Percentiles rank a stretch among this genome's conserved stretches.
phyloP scores from a whole-genome alignment of 768 basidiomycete species.

The Pseudohyphozyma bogoriensis region DNA sequence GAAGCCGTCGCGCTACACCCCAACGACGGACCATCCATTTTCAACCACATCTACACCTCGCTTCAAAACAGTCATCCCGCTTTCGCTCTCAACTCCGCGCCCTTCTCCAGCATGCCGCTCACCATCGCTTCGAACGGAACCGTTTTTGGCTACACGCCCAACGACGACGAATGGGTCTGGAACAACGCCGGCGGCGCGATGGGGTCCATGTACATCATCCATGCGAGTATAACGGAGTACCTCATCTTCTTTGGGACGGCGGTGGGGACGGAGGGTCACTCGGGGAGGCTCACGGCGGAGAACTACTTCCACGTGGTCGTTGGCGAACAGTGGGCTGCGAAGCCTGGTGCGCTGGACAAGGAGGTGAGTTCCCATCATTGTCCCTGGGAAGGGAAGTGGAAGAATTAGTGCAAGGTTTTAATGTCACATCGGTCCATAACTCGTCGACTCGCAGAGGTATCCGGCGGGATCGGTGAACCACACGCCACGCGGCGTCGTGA shows the following conservation, averaged over 20 bases:
- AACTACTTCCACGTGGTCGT: slow-evolving; percentile 94
- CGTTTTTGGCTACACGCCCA: slow-evolving; percentile 23
- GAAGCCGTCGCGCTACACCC: slow-evolving; percentile 55
- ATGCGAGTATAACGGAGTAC: slow-evolving; percentile 93
- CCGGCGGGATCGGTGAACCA: slow-evolving; percentile 72
- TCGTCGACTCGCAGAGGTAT: slow-evolving; percentile 45
- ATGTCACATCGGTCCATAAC: not conserved
- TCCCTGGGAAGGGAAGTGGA: not conserved
- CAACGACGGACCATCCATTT: slow-evolving; percentile 58
- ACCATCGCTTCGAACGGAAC: not conserved
- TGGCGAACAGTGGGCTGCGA: slow-evolving; percentile 91
- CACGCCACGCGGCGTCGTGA: slow-evolving; percentile 68
- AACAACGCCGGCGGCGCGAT: slow-evolving; percentile 79
- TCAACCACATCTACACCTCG: slow-evolving; percentile 68
- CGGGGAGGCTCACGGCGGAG: slow-evolving; percentile 86
- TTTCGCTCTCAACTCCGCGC: slow-evolving; percentile 37
- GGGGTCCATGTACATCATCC: slow-evolving; percentile 85
- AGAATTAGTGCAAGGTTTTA: not conserved
- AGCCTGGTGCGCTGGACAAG: slow-evolving; percentile 66
- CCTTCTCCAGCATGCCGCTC: slow-evolving; percentile 48
- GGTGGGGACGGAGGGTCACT: slow-evolving; percentile 91
- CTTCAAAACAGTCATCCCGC: slow-evolving; percentile 63
- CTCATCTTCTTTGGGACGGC: slow-evolving; percentile 67
- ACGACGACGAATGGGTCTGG: slow-evolving; percentile 74
- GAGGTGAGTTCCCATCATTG: slow-evolving; percentile 45